A percentile compares a stretch with the other conserved stretches of the same genome.
Evolutionary conservation across 2,329 filamentous ascomycete genomes (phyloP).

Genomic region (Hypoxylon sp.): DNA sequence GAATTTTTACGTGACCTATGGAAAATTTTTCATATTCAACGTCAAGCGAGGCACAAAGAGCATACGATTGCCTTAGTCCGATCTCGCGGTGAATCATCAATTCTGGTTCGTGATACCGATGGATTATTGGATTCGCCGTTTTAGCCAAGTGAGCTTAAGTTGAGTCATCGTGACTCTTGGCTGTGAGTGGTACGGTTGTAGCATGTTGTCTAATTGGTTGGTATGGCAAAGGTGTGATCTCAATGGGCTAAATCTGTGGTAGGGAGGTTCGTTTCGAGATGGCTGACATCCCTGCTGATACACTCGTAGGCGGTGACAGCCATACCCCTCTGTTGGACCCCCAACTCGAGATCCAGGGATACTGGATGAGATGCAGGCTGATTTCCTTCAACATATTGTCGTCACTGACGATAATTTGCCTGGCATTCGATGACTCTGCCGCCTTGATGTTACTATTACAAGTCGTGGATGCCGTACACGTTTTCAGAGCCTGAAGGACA

Average conservation of each 20-base stretch:
- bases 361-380: conserved; percentile 20
- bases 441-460: conserved; percentile 22
- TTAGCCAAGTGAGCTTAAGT: conserved; percentile 39
- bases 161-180: conserved; percentile 50
- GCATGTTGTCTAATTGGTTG: conserved; percentile 43
- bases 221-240: conserved; percentile 27
- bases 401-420: conserved; percentile 25
- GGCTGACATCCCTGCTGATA: conserved; percentile 41
- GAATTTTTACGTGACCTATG: conserved; percentile 27
- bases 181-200: conserved; percentile 34
- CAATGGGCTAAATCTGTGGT: conserved; percentile 43
- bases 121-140: conserved; percentile 34
- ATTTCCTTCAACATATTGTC: conserved; percentile 25
- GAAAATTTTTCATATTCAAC: conserved; percentile 21
- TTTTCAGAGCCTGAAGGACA: conserved; percentile 31
- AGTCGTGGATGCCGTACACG: conserved; percentile 19
- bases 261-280: conserved; percentile 37
- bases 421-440: conserved; percentile 10
- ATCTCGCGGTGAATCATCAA: conserved; percentile 35
- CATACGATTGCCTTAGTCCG: conserved; percentile 34
- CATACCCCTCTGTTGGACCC: conserved; percentile 31
- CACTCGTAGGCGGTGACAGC: conserved; percentile 35
- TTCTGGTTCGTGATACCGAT: conserved; percentile 33
- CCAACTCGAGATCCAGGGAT: conserved; percentile 11
- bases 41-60: conserved; percentile 32